phyloP scores from a whole-genome alignment of 2,329 filamentous ascomycete genomes.

The Cercospora zeina region DNA sequence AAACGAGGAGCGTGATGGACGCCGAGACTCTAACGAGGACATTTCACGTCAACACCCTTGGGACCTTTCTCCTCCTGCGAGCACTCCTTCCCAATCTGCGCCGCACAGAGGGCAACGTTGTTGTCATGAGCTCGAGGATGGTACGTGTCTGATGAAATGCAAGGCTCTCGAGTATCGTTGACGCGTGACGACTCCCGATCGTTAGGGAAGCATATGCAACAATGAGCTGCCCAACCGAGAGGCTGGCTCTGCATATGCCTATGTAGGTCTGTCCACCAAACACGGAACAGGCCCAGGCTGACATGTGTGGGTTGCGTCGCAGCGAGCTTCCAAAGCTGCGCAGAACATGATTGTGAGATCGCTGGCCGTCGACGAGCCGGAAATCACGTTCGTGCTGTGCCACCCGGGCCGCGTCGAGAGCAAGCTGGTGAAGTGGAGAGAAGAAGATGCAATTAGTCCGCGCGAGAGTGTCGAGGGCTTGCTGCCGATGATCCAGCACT shows the following conservation, averaged over 20 bases:
- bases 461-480: constrained; percentile 47
- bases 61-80: constrained; percentile 46
- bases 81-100: constrained; percentile 43
- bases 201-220: constrained; percentile 42
- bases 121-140: constrained; percentile 51
- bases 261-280: constrained; percentile 27
- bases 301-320: not conserved
- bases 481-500: constrained; percentile 42
- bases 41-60: constrained; percentile 47
- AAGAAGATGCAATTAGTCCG: constrained; percentile 48
- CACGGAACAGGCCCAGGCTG: not conserved
- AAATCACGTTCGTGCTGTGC: constrained; percentile 46
- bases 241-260: constrained; percentile 49
- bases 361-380: constrained; percentile 48
- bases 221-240: constrained; percentile 38
- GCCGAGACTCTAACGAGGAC: constrained; percentile 43
- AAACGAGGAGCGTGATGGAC: constrained; percentile 47
- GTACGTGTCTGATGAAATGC: not conserved
- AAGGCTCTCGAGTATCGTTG: not conserved
- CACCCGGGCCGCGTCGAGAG: constrained; percentile 53
- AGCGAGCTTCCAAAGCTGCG: constrained; percentile 49
- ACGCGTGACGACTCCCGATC: not conserved
- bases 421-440: constrained; percentile 46
- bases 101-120: constrained; percentile 37
- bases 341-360: constrained; percentile 50